Evolutionary conservation across 2,329 filamentous ascomycete genomes (phyloP), one percentile per base, ranked within the genome.

Genomic region (Ustulina deusta): DNA sequence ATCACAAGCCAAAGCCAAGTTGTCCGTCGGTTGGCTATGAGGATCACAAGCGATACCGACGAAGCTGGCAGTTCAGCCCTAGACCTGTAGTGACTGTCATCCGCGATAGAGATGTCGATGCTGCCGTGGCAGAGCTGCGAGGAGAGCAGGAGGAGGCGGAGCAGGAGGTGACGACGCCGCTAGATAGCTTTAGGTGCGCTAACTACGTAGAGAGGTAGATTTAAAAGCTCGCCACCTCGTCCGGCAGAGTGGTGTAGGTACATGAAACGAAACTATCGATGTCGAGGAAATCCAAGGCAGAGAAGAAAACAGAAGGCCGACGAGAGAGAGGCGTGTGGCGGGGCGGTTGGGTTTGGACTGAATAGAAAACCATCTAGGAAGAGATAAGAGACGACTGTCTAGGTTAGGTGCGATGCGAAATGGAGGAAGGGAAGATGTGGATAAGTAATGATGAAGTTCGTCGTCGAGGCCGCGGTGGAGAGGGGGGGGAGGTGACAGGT

Each of bases 1-100:
- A 52, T 20, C 48, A 42, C 60, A 44, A 61, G 42, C 29, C n/a
- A 34, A 40, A 25, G 27, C 54, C 48, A 34, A 38, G 36, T 46
- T 46, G 49, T 46, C n/a, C 11, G 49, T 36, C 17, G 15, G 54
- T 10, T 13, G 46, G 44, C 29, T 46, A 40, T 25, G 61, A 57
- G 22, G 29, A n/a, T 44, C 55, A 63, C 55, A 66, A 58, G 38
- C 44, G 56, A 58, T 44, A 54, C 70, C 52, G 72, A 69, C 60
- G 63, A 71, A 74, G 74, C 75, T 74, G 74, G 72, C 61, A 72
- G 69, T 71, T 74, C 74, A 76, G 74, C 75, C 68, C 55, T 66
- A 36, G 38, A 61, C 69, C 61, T 61, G 56, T 66, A 51, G 65
- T 69, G 69, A 55, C 63, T 58, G 71, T 71, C 75, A 76, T 76